Evolutionary conservation across 768 basidiomycete genomes (phyloP), one percentile per base, ranked within the genome.

Genomic region (Krasilnikovozyma curviuscula): DNA sequence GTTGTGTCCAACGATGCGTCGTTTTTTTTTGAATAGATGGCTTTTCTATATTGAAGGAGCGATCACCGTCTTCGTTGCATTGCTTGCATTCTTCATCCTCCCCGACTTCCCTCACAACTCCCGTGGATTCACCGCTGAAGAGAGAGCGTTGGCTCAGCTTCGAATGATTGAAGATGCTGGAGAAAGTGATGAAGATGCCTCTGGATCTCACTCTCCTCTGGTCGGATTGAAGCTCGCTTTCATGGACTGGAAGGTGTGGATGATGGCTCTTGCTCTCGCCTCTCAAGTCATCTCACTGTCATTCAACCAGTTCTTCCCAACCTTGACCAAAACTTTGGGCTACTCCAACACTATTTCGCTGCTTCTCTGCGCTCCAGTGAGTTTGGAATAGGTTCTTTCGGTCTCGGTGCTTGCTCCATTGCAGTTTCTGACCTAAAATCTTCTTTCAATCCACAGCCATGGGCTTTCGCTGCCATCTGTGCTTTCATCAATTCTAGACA

Each of bases 21-120:
- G 29, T n/a, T 19, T 10, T 27, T 10, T 27, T 13, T 19, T 44
- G 39, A 19, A 54, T 57, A 38, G 76, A 67, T 82, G 78, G 79
- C 67, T 81, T 13, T 81, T 81, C 66, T 79, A 71, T 57, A 77
- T 80, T 37, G 79, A 81, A 73, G 80, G 80, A 3, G 66, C 73
- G 0, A 69, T 79, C 9, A 81, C 78, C 0, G 73, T 81, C 53
- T 58, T 67, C 40, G 57, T 79, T 39, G 78, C 77, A 1, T 61
- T 77, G 23, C 41, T 68, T 19, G 71, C 79, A 1, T 68, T 75
- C 32, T 76, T 23, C 19, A 35, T 46, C 30, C 44, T 52, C 5
- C 50, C 50, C 32, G 50, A 51, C 35, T 39, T 48, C 35, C 35
- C 39, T 0, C 43, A 51, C 30, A 59, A 65, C 54, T 55, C 61